Percentiles rank a stretch among this genome's conserved stretches.
Evolutionary conservation across 306 rosid species (phyloP).

Genomic region (Dalbergia cultrata): DNA sequence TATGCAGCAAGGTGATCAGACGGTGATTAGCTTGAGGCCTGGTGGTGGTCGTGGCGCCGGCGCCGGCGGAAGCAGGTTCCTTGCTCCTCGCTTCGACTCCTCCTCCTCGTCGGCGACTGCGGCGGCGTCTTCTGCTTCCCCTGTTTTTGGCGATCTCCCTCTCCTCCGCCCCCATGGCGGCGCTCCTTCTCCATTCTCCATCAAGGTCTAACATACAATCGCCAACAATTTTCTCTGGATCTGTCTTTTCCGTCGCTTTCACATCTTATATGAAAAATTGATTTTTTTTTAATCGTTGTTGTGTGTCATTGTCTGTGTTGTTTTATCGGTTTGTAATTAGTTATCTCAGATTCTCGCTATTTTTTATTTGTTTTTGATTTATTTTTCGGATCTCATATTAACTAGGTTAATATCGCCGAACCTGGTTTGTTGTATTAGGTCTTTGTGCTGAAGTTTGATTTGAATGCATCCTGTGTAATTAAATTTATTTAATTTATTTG

Average conservation of each 20-base stretch:
- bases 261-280: conserved; percentile 24
- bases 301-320: conserved; percentile 6
- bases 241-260: conserved; percentile 34
- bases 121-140: conserved; percentile 49
- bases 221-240: conserved; percentile 35
- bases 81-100: conserved; percentile 78
- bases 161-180: conserved; percentile 70
- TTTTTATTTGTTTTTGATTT: background rate
- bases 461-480: background rate
- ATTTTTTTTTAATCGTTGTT: background rate
- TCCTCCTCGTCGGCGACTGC: conserved; percentile 58
- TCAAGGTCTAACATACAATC: conserved; percentile 64
- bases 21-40: conserved; percentile 96
- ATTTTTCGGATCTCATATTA: conserved; percentile 42
- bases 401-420: background rate
- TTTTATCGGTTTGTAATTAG: background rate
- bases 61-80: conserved; percentile 72
- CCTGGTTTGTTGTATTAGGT: background rate
- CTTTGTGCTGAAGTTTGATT: conserved; percentile 11
- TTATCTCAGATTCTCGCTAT: background rate
- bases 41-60: conserved; percentile 90
- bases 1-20: conserved; percentile 98
- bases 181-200: conserved; percentile 55
- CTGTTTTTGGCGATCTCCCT: conserved; percentile 78
- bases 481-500: conserved; percentile 5